Conservation (phyloP, 2,329 filamentous ascomycete species). For the Verticillium longisporum region DNA sequence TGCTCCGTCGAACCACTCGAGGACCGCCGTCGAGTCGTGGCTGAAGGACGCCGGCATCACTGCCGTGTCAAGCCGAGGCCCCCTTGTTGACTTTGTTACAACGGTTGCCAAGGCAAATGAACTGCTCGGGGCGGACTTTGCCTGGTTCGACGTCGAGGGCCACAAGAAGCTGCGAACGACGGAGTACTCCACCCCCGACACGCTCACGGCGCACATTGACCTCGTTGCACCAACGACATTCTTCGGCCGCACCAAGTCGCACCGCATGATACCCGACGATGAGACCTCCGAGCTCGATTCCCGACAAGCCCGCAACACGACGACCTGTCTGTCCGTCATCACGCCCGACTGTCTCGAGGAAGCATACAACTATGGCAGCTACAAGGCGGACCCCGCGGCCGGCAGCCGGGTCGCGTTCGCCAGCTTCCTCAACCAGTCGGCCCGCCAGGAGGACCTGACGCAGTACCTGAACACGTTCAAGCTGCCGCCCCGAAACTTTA, state of each 20-base stretch:
- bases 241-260: constrained; percentile 27
- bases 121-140: constrained; percentile 34
- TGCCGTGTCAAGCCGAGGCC: background rate
- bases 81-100: constrained; percentile 12
- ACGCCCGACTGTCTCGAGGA: constrained; percentile 40
- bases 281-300: background rate
- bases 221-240: constrained; percentile 38
- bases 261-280: background rate
- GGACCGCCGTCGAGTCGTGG: constrained; percentile 15
- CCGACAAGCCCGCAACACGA: constrained; percentile 9
- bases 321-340: constrained; percentile 22
- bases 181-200: constrained; percentile 21
- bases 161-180: constrained; percentile 23
- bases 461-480: constrained; percentile 25
- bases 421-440: constrained; percentile 44
- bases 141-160: constrained; percentile 29
- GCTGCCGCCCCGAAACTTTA: constrained; percentile 36
- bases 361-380: constrained; percentile 40
- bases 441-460: constrained; percentile 37
- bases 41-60: constrained; percentile 9
- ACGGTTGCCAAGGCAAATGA: constrained; percentile 26
- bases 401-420: constrained; percentile 44
- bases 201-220: constrained; percentile 30
- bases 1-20: constrained; percentile 13
- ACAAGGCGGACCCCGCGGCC: constrained; percentile 32